Evolutionary conservation across 2,329 filamentous ascomycete species (phyloP).

Genomic region (Raffaelea ambrosiae): DNA sequence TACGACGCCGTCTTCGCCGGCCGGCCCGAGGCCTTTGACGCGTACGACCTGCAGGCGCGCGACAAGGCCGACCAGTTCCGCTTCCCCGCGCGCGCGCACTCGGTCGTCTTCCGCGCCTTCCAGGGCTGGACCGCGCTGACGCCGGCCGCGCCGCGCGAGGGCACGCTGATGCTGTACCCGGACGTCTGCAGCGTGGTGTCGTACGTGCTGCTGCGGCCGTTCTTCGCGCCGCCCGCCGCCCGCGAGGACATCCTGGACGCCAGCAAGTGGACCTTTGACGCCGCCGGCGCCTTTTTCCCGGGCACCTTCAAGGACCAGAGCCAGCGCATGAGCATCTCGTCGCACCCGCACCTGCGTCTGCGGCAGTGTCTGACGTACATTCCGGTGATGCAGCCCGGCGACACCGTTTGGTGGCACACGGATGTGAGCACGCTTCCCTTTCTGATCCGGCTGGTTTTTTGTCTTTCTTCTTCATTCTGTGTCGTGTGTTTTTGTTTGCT

Average conservation of each 20-base stretch:
- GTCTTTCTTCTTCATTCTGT: neutral
- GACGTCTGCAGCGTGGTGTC: constrained; percentile 25
- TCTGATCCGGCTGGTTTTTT: neutral
- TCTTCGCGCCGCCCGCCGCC: constrained; percentile 26
- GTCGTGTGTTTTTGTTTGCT: neutral
- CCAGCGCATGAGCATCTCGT: constrained; percentile 25
- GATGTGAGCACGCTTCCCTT: too few species aligned
- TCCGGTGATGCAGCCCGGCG: constrained; percentile 26
- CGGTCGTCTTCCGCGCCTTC: constrained; percentile 27
- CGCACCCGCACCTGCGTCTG: constrained; percentile 29
- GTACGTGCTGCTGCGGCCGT: constrained; percentile 32
- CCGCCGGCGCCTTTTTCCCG: constrained; percentile 23
- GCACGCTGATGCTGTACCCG: constrained; percentile 30
- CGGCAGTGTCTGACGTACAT: constrained; percentile 27
- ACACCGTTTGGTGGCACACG: constrained; percentile 18
- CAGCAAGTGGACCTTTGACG: constrained; percentile 25
- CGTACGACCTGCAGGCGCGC: constrained; percentile 26
- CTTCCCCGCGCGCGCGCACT: constrained; percentile 27
- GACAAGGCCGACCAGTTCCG: constrained; percentile 23
- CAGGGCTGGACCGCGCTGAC: constrained; percentile 35
- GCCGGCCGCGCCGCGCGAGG: constrained; percentile 22
- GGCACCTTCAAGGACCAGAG: constrained; percentile 24
- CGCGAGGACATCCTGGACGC: constrained; percentile 24
- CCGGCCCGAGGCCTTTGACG: constrained; percentile 24
- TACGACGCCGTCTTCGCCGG: constrained; percentile 29